These are phyloP conservation scores for Suillus subalutaceus DNA, from an alignment of 768 basidiomycete genomes.

Conservation along the genomic window DNA sequence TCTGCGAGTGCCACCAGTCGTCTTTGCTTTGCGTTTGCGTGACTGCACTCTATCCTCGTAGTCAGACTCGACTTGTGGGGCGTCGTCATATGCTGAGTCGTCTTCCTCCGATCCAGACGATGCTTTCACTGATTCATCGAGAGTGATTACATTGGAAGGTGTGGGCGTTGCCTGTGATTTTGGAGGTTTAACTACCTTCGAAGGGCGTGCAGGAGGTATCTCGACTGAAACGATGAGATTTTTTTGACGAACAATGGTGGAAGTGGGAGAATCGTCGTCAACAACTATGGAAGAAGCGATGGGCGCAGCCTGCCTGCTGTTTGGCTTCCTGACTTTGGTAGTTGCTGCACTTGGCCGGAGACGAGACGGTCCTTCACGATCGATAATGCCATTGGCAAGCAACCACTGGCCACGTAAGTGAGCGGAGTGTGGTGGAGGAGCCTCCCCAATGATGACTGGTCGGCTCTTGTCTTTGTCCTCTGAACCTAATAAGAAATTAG, in stretches of 20 bases:
- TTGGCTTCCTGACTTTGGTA: slow-evolving; percentile 18
- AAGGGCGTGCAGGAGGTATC: not conserved
- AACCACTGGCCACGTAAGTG: not conserved
- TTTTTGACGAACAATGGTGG: not conserved
- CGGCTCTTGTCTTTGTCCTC: too few species aligned
- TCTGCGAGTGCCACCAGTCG: not conserved
- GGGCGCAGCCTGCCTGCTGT: not conserved
- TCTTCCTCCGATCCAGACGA: not conserved
- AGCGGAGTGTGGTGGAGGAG: too few species aligned
- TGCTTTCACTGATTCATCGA: not conserved
- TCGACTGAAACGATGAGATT: not conserved
- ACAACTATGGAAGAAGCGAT: not conserved
- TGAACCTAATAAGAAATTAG: too few species aligned
- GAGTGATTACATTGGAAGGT: not conserved
- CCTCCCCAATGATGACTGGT: too few species aligned
- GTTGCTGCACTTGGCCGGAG: not conserved
- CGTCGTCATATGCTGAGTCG: not conserved
- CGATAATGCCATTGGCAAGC: not conserved
- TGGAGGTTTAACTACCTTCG: not conserved
- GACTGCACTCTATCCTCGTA: not conserved
- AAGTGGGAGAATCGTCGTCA: not conserved
- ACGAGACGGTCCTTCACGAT: not conserved
- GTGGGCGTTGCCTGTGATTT: not conserved
- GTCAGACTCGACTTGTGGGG: not conserved
- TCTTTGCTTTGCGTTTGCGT: not conserved